Conservation (phyloP, 768 basidiomycete species). For the Suillus hirtellus region DNA sequence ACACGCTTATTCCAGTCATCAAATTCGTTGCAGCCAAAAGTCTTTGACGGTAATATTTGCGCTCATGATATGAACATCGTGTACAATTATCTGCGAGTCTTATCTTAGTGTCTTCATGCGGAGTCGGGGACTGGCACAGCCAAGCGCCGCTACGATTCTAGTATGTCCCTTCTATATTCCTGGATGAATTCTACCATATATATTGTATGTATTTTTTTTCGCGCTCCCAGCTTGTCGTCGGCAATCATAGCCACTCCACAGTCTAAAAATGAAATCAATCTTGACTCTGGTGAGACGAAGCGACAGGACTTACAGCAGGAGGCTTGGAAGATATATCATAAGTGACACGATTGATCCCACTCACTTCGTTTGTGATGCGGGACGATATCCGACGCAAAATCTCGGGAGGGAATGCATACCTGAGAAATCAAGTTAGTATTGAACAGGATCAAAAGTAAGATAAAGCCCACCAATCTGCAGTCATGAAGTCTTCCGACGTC, state of each 20-base stretch:
- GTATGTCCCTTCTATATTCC: not conserved
- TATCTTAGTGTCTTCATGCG: too few species aligned
- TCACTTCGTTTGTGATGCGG: conserved; percentile 96
- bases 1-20: too few species aligned
- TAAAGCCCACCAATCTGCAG: conserved; percentile 85
- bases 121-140: too few species aligned
- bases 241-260: conserved; percentile 44
- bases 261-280: conserved; percentile 28
- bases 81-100: too few species aligned
- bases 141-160: not conserved
- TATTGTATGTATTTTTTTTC: not conserved
- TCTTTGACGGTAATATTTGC: too few species aligned
- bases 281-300: not conserved
- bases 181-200: not conserved
- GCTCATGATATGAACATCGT: too few species aligned
- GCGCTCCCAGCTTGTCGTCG: too few species aligned
- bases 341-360: conserved; percentile 94
- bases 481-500: conserved; percentile 99
- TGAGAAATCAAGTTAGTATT: conserved; percentile 36
- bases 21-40: too few species aligned
- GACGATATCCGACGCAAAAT: conserved; percentile 91
- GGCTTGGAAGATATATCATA: conserved; percentile 98
- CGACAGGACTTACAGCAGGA: conserved; percentile 66
- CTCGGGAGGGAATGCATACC: conserved; percentile 94
- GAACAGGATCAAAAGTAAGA: conserved; percentile 18